Base-by-base conservation (phyloP, 1,139 yeast species). In the Kodamaea suecica region DNA sequence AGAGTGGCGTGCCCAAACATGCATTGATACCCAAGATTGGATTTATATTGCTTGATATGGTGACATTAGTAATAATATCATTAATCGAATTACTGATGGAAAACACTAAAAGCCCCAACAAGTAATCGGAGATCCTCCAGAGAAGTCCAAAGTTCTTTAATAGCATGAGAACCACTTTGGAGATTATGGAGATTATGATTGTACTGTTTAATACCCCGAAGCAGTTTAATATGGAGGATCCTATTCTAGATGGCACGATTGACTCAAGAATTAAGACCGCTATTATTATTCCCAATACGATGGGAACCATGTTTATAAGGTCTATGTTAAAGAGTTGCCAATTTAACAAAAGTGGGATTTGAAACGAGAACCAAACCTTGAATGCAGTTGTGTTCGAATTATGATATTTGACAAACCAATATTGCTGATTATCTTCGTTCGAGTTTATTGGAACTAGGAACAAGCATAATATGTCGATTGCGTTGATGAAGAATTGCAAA, bases 1-100 rank as follows among this genome's bases (percentile, higher is more conserved):
- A 45, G 15, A 67, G 49, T 3, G 73, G 73, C 0, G 75, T 63
- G 0, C 74, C 73, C 30, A 69, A 48, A 42, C 73, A 66, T 1
- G 73, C 54, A 44, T 65, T 65, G 6, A 68, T 47, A 1, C 73
- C 75, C 21, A 64, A 50, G 11, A 61, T 48, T 2, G 72, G 67
- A 34, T 61, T 55, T 6, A 64, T 50, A 23, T 49, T 56, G 3
- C 59, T 47, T 4, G 73, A 57, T 5, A 69, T 46, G 13, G 71
- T 65, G 13, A 64, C 43, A 38, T 69, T 66, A 28, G 71, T 66
- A 16, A 67, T 55, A n/a, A 66, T 49, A 40, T 69, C 74, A 43
- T 65, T 67, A 24, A 66, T 50, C 4, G 70, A 64, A 37, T 66
- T 68, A 37, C 66, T 59, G 28, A 66, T 47, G 20, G 73, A 59